These are phyloP conservation scores for Pelargonium citronellum DNA, from an alignment of 441 rosid genomes.

Conservation along the genomic window DNA sequence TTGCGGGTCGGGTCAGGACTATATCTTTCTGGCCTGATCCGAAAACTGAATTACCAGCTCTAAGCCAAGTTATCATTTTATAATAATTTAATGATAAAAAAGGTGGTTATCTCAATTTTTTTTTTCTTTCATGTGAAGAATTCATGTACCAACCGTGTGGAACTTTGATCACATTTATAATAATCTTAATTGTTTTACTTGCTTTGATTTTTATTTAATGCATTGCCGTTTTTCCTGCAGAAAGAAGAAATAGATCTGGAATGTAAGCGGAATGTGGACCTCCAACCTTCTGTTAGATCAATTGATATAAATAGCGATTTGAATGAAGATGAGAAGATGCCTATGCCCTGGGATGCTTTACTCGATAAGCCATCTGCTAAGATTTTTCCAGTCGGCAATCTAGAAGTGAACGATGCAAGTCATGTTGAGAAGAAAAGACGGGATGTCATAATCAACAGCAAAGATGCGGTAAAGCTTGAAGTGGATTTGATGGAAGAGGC, in stretches of 20 bases:
- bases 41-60: too few species aligned
- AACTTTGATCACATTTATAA: neutral
- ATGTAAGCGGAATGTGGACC: conserved; percentile 20
- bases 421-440: conserved; percentile 25
- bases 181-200: neutral
- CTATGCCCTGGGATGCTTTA: conserved; percentile 24
- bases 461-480: conserved; percentile 29
- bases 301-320: conserved; percentile 24
- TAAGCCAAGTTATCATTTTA: too few species aligned
- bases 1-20: too few species aligned
- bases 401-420: conserved; percentile 22
- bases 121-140: neutral
- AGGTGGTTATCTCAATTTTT: too few species aligned
- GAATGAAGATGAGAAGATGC: conserved; percentile 27
- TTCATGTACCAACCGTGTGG: too few species aligned
- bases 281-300: conserved; percentile 27
- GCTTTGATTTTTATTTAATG: neutral
- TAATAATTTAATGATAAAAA: too few species aligned
- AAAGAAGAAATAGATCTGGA: conserved; percentile 30
- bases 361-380: conserved; percentile 21
- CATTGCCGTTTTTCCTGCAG: conserved; percentile 27
- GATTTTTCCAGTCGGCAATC: conserved; percentile 27
- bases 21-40: too few species aligned
- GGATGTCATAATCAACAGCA: conserved; percentile 27
- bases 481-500: conserved; percentile 27